Base-by-base conservation (phyloP, 768 basidiomycete genomes). In the Mycena kentingensis region DNA sequence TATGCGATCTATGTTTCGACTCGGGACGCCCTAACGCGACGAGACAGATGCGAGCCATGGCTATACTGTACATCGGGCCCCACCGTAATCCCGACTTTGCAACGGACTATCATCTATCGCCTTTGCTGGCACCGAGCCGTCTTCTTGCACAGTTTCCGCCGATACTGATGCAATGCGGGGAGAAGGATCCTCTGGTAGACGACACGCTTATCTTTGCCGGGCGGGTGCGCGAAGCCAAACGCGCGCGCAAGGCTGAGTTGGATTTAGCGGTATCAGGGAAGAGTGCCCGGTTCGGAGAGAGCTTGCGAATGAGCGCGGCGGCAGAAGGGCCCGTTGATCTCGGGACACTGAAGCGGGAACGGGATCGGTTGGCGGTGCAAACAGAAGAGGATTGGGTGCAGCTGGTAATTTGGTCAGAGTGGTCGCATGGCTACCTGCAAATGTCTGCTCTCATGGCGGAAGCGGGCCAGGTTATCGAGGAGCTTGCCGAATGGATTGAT, bases 11-110 rank as follows among this genome's bases (percentile, higher is more conserved):
- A 4, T 25, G 10, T 28, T 3, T 31, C 39, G 39, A 15, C 10
- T 16, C 22, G 22, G 37, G 43, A 29, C 55, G 21, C 36, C 51
- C 19, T 34, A 41, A 16, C 29, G 51, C 55, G 24, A 56, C 51
- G 21, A 46, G n/a, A 29, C 62, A 98, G 96, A 98, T 98, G 93
- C 90, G 97, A 29, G 95, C 96, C 0, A 99, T 99, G 97, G 96
- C 96, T 3, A 95, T 97, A 65, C 73, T 96, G 57, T 97, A 97
- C 72, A 88, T 99, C 53, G 96, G 96, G 1, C 96, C 97, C 1
- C 83, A 90, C 63, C 87, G 86, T 46, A 89, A 93, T 66, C 97
- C 97, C 6, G 94, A 98, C 69, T 95, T 99, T 67, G 82, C 84
- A 49, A 88, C 88, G 16, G 95, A 99, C 75, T 98, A 98, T 70